phyloP scores from a whole-genome alignment of 371 early-diverging fungal genomes.

The Mucor piriformis region DNA sequence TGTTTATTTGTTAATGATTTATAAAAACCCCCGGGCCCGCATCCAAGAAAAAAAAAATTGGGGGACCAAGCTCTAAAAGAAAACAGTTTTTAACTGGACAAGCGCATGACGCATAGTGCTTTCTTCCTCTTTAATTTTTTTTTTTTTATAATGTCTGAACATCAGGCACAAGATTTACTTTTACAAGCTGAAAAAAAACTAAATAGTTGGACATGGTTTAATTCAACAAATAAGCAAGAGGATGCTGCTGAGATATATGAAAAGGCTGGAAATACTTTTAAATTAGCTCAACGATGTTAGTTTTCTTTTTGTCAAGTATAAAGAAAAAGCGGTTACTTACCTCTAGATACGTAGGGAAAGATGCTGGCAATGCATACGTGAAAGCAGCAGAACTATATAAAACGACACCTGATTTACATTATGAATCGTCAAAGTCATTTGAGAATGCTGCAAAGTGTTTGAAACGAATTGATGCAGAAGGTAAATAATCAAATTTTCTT shows the following conservation, averaged over 20 bases:
- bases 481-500: conserved; percentile 41
- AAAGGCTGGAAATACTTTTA: conserved; percentile 90
- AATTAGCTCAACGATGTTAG: conserved; percentile 83
- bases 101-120: conserved; percentile 1
- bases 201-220: conserved; percentile 80
- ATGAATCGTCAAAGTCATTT: conserved; percentile 84
- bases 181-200: conserved; percentile 78
- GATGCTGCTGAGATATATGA: conserved; percentile 92
- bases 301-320: background rate
- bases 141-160: conserved; percentile 65
- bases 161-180: conserved; percentile 71
- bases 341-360: conserved; percentile 65
- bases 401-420: conserved; percentile 66
- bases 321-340: background rate
- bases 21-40: background rate
- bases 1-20: background rate
- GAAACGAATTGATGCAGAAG: conserved; percentile 82
- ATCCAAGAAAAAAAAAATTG: background rate
- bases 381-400: conserved; percentile 75
- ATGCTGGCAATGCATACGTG: conserved; percentile 90
- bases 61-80: background rate
- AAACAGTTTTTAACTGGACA: background rate
- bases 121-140: conserved; percentile 4
- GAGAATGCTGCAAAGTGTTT: conserved; percentile 86
- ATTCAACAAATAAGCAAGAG: conserved; percentile 75